Base-by-base conservation (phyloP, 352 stramenopile species). In the Phytopythium chamaehyphon region DNA sequence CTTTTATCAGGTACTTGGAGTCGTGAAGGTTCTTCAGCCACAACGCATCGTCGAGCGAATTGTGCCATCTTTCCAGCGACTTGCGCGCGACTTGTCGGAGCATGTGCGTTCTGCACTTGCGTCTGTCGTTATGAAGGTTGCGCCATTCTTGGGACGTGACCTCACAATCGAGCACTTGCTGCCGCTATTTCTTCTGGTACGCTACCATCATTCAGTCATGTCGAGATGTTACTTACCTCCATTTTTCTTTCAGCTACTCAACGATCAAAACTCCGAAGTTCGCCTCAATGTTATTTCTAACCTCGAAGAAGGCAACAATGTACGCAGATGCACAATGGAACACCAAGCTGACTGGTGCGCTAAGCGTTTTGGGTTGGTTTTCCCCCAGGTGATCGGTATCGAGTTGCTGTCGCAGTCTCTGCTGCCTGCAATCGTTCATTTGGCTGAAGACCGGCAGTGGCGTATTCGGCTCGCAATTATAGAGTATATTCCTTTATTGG, bases 401-500 rank as follows among this genome's bases (percentile, higher is more conserved):
- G 96, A 99, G 61, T 69, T 98, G 33, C 65, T 99, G 28, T 96
- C 86, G 16, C 89, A 99, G 57, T 98, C 90, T n/a, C 71, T 99
- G 12, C 61, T 99, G 10, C 97, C 97, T 40, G 96, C 96, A 40
- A 98, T 99, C 73, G 74, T 98, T 7, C 95, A 99, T 62, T 77
- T 99, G 40, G 94, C 96, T 19, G 91, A 99, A 79, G 97, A 99
- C 76, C 80, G 85, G n/a, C 98, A 99, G 69, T 99, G 97, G 97
- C 83, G 96, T 56, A 97, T 99, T 59, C 89, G 97, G 36, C 73
- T 98, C 14, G 96, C 95, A 18, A 98, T 99, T 64, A 99, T 99
- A 73, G 86, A 99, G 66, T 97, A 98, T 71, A 98, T 98, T 54
- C 97, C 97, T 36, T 71, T 98, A 40, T 67, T 99, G 35, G 97